Percentiles rank a stretch among this genome's conserved stretches.
These are phyloP conservation scores for Thermoascus crustaceus DNA, from an alignment of 2,329 filamentous ascomycete species.

Conservation along the genomic window DNA sequence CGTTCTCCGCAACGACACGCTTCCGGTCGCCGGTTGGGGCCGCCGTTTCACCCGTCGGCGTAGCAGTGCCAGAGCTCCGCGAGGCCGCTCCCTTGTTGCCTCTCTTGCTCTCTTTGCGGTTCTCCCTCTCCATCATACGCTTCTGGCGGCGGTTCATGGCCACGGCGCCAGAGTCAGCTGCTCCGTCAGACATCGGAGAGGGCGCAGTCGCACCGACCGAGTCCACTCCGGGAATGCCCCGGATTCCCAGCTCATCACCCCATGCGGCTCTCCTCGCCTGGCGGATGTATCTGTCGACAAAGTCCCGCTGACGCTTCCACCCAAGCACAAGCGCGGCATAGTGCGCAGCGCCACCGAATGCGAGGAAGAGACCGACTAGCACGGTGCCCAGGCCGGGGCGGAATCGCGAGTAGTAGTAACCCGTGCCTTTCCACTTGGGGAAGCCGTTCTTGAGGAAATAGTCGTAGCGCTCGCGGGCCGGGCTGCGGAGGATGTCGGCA, in stretches of 20 bases:
- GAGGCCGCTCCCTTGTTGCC: conserved; percentile 24
- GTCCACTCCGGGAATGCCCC: conserved; percentile 60
- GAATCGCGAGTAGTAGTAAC: conserved; percentile 96
- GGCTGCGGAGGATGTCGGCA: conserved; percentile 73
- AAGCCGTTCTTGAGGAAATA: conserved; percentile 91
- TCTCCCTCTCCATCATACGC: conserved; percentile 78
- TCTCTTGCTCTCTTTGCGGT: conserved; percentile 56
- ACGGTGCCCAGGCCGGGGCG: conserved; percentile 84
- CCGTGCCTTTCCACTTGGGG: conserved; percentile 91
- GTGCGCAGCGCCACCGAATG: conserved; percentile 76
- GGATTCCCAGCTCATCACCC: conserved; percentile 67
- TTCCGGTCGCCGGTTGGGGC: conserved; percentile 71
- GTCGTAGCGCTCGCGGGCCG: conserved; percentile 79
- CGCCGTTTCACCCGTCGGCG: conserved; percentile 43
- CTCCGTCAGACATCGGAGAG: conserved; percentile 40
- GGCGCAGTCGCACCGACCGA: conserved; percentile 25
- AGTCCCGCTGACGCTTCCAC: conserved; percentile 85
- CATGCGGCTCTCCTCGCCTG: conserved; percentile 82
- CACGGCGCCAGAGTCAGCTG: conserved; percentile 43
- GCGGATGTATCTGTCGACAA: conserved; percentile 83
- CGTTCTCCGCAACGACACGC: conserved; percentile 85
- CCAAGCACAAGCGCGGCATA: conserved; percentile 77
- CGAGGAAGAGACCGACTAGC: conserved; percentile 69
- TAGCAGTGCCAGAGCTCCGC: conserved; percentile 41
- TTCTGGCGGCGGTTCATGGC: conserved; percentile 78